These are phyloP conservation scores for Blastobotrys capitulatus DNA, from an alignment of 1,139 yeast genomes.

Conservation along the genomic window DNA sequence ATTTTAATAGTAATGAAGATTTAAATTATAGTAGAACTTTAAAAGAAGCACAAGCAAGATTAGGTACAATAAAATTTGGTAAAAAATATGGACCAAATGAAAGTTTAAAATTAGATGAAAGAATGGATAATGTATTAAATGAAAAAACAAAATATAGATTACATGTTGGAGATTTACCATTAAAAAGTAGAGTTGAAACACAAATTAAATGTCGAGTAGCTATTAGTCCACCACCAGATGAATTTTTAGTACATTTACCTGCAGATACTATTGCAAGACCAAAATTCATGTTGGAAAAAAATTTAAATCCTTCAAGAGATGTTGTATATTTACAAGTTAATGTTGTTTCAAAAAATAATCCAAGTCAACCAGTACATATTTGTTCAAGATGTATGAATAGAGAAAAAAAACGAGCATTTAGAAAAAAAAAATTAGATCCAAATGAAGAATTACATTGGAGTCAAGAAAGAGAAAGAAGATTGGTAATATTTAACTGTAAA, in stretches of 20 bases:
- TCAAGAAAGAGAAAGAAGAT: conserved; percentile 66
- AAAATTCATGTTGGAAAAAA: conserved; percentile 55
- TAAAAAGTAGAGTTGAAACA: conserved; percentile 86
- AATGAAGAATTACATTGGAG: conserved; percentile 74
- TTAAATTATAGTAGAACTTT: conserved; percentile 10
- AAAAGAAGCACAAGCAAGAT: conserved; percentile 18
- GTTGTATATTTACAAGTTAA: conserved; percentile 34
- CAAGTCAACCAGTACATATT: conserved; percentile 57
- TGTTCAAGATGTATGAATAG: conserved; percentile 86
- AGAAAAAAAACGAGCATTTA: conserved; percentile 86
- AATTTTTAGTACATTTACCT: conserved; percentile 69
- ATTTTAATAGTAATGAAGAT: neutral
- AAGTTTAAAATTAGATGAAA: neutral
- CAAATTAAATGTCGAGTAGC: conserved; percentile 74
- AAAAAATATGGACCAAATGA: conserved; percentile 8
- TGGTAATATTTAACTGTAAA: conserved; percentile 84
- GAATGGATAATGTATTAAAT: conserved; percentile 8
- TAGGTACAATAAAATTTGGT: conserved; percentile 21
- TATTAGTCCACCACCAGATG: conserved; percentile 72
- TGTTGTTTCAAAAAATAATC: conserved; percentile 36
- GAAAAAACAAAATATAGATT: conserved; percentile 46
- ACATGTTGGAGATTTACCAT: conserved; percentile 58
- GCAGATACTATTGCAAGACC: conserved; percentile 83
- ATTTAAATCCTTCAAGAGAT: conserved; percentile 28
- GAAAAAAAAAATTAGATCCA: conserved; percentile 61